These are phyloP conservation scores for Aspergillus puulaauensis DNA, from an alignment of 2,329 filamentous ascomycete species.

Conservation along the genomic window DNA sequence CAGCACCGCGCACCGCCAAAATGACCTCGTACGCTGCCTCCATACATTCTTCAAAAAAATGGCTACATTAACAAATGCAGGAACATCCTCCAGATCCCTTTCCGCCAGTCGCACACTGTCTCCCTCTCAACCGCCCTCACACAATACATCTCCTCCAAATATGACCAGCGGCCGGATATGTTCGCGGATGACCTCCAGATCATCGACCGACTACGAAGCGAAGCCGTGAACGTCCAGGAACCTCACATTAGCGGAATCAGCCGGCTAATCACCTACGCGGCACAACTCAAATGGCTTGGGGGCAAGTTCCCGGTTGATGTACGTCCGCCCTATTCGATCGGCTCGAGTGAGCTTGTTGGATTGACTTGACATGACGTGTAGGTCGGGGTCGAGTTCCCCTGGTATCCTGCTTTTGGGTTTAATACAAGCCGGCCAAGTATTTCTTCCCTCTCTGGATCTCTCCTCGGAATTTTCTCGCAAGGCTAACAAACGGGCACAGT, in stretches of 20 bases:
- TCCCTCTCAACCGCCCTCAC: constrained; percentile 80
- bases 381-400: constrained; percentile 93
- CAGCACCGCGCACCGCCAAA: constrained; percentile 13
- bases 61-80: constrained; percentile 24
- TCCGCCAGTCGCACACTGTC: constrained; percentile 78
- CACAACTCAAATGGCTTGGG: constrained; percentile 87
- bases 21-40: constrained; percentile 37
- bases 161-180: constrained; percentile 98
- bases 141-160: constrained; percentile 95
- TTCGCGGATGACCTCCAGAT: constrained; percentile 85
- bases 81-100: constrained; percentile 71
- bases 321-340: constrained; percentile 12
- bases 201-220: constrained; percentile 77
- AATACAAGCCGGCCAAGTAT: constrained; percentile 69
- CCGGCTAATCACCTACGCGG: constrained; percentile 88
- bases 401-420: constrained; percentile 92
- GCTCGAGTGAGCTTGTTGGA: not conserved
- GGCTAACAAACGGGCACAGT: constrained; percentile 30
- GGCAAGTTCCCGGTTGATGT: constrained; percentile 97
- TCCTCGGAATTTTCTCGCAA: not conserved
- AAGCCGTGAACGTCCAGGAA: constrained; percentile 87
- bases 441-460: constrained; percentile 2
- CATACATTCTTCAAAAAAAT: not conserved
- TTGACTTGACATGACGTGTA: constrained; percentile 33
- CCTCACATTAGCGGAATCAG: constrained; percentile 81